These are phyloP conservation scores for Calonectria naviculata DNA, from an alignment of 2,329 filamentous ascomycete genomes.

Conservation along the genomic window DNA sequence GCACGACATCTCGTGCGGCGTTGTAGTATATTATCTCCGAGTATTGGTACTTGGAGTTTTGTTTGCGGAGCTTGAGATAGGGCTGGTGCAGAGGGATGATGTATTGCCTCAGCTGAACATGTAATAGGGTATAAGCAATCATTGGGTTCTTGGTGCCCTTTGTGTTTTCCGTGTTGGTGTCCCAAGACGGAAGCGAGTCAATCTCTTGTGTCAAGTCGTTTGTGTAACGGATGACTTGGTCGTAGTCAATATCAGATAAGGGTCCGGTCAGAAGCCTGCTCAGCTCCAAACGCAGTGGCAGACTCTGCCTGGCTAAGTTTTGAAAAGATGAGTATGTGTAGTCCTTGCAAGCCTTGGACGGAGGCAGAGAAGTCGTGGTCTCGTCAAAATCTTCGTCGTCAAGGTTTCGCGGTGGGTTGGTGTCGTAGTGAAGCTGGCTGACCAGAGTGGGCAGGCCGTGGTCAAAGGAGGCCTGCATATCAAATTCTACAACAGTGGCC, in stretches of 20 bases:
- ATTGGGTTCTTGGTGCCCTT: conserved; percentile 63
- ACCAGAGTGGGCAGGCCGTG: conserved; percentile 69
- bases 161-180: conserved; percentile 49
- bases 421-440: conserved; percentile 66
- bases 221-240: conserved; percentile 70
- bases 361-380: conserved; percentile 61
- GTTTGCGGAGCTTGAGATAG: conserved; percentile 68
- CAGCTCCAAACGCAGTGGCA: conserved; percentile 66
- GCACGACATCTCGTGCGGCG: conserved; percentile 69
- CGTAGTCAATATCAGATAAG: conserved; percentile 67
- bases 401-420: conserved; percentile 66
- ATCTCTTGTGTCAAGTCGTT: conserved; percentile 72
- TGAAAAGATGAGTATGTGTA: conserved; percentile 72
- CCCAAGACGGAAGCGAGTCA: conserved; percentile 68
- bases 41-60: conserved; percentile 71
- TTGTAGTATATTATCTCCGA: conserved; percentile 74
- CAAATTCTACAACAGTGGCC: conserved; percentile 71
- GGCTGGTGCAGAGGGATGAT: conserved; percentile 71
- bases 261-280: conserved; percentile 67
- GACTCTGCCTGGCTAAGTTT: conserved; percentile 65
- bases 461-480: conserved; percentile 71
- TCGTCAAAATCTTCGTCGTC: conserved; percentile 69
- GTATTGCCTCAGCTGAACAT: conserved; percentile 71
- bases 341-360: conserved; percentile 61
- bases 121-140: conserved; percentile 68